A percentile compares a stretch with the other conserved stretches of the same genome.
phyloP scores from a whole-genome alignment of 345 rosid genomes.

The Aquilaria sinensis region DNA sequence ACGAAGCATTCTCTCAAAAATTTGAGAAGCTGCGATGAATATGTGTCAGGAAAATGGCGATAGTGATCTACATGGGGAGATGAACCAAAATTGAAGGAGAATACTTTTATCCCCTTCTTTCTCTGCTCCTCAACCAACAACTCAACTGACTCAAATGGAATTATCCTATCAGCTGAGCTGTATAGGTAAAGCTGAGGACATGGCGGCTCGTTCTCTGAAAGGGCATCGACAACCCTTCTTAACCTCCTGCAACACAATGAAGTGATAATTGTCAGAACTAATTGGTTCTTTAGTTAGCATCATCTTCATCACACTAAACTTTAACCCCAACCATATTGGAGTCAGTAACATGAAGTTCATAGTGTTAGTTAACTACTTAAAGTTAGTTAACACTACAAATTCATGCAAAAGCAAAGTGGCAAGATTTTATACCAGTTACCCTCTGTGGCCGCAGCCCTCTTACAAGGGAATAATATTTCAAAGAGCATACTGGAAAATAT shows the following conservation, averaged over 20 bases:
- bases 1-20: slow-evolving; percentile 61
- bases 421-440: too few species aligned
- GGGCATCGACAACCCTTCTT: slow-evolving; percentile 24
- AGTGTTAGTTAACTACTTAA: too few species aligned
- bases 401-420: background rate
- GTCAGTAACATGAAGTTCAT: too few species aligned
- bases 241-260: slow-evolving; percentile 52
- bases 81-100: slow-evolving; percentile 45
- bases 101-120: slow-evolving; percentile 51
- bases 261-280: background rate
- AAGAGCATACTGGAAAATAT: too few species aligned
- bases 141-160: slow-evolving; percentile 58
- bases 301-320: too few species aligned
- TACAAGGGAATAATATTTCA: too few species aligned
- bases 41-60: slow-evolving; percentile 50
- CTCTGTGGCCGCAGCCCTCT: too few species aligned
- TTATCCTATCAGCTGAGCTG: slow-evolving; percentile 69
- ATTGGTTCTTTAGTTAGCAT: background rate
- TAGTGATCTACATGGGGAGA: slow-evolving; percentile 94
- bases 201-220: slow-evolving; percentile 45
- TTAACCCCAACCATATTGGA: background rate
- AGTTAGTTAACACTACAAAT: too few species aligned
- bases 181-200: slow-evolving; percentile 89
- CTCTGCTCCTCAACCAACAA: slow-evolving; percentile 40
- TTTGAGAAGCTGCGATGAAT: slow-evolving; percentile 44